These are phyloP conservation scores for Dendrostoma leiphaemia DNA, from an alignment of 2,329 filamentous ascomycete species.

Conservation along the genomic window DNA sequence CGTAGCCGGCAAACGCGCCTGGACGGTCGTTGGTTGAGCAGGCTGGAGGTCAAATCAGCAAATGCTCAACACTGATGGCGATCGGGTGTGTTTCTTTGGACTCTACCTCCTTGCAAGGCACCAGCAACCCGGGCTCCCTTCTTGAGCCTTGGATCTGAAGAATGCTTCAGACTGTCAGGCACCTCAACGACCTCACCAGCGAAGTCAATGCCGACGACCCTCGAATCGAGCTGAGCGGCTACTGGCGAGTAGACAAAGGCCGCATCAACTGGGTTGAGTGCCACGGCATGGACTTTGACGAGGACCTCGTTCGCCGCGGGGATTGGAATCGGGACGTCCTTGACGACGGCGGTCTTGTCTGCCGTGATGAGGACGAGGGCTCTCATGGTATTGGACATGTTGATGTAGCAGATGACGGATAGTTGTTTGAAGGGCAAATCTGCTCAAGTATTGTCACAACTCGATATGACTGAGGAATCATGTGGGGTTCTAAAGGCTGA, in stretches of 20 bases:
- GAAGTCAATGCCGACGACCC: constrained; percentile 39
- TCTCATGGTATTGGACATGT: background rate
- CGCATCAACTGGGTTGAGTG: constrained; percentile 2
- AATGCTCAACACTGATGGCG: too few species aligned
- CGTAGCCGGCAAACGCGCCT: constrained; percentile 42
- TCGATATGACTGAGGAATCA: too few species aligned
- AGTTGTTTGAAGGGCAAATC: too few species aligned
- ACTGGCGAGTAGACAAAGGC: background rate
- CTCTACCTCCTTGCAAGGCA: constrained; percentile 33
- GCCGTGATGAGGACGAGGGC: background rate
- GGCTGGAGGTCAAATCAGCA: too few species aligned
- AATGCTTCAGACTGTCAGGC: background rate
- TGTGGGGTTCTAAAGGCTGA: too few species aligned
- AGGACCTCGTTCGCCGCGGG: constrained; percentile 23
- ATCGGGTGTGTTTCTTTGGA: background rate
- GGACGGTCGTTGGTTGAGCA: constrained; percentile 39
- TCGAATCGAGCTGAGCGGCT: constrained; percentile 24
- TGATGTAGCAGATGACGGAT: background rate
- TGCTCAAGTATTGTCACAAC: too few species aligned
- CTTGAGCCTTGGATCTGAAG: background rate
- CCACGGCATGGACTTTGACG: constrained; percentile 20
- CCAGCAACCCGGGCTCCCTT: constrained; percentile 34
- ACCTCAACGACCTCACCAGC: constrained; percentile 30
- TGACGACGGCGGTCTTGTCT: constrained; percentile 3
- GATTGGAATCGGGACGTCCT: constrained; percentile 21